Evolutionary conservation across 306 rosid species (phyloP), one percentile per base, ranked within the genome.

Genomic region (Quercus suber): DNA sequence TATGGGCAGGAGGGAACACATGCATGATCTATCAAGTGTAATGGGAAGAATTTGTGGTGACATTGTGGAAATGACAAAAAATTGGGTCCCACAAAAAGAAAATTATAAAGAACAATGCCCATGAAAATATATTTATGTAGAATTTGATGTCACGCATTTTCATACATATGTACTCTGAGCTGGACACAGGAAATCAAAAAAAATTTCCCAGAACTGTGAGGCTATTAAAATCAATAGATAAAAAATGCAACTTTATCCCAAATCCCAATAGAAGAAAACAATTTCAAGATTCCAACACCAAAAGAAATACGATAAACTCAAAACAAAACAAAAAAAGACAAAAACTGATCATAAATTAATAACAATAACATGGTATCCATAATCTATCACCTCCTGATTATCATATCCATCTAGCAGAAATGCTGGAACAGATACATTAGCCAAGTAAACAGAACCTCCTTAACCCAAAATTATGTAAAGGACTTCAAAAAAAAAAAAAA

Each of bases 71-170:
- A 75, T 53, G 41, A 37, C 9, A 53, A 53, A 35, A 35, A 19
- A 64, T 19, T 17, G 71, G 71, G 75, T 53, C 64, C 83, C 79
- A 74, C 73, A 33, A 33, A 15, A 13, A 25, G 45, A 41, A 41
- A 41, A 41, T 41, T 41, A 2, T 41, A 31, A 31, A 18, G 51
- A 31, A 19, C 71, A 33, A 18, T 0, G 4, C 52, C 17, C 52
- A 1, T 30, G 71, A 64, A 64, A 64, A 30, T 17, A 5, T 28
- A 64, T 6, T 31, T 30, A n/a, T 31, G 45, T 20, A 6, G 18
- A 64, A 49, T 49, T 28, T 31, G 25, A 60, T 23, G 2, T 10
- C 2, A 59, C 4, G 5, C 67, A 25, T 59, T 59, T 28, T 63
- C 19, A 63, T 28, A 63, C 69, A 17, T 2, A 63, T 28, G 33